Percentiles rank a stretch among this genome's conserved stretches.
phyloP scores from a whole-genome alignment of 2,329 filamentous ascomycete species.

The Sclerotinia spermophila region DNA sequence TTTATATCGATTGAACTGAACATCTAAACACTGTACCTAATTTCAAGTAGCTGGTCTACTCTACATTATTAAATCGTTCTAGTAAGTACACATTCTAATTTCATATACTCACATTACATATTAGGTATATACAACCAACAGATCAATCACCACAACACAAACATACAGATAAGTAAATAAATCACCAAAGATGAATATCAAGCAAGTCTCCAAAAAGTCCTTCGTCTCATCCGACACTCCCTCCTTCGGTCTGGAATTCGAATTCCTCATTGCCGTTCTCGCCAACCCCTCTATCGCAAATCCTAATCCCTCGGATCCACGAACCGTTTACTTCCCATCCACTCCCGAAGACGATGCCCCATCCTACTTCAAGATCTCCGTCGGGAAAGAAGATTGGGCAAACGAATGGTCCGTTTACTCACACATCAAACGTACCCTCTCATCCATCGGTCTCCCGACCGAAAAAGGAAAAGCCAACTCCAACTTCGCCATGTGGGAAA shows the following conservation, averaged over 20 bases:
- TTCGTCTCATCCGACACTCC: neutral
- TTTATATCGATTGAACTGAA: neutral
- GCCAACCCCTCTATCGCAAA: neutral
- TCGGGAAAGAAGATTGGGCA: neutral
- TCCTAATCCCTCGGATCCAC: neutral
- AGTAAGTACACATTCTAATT: neutral
- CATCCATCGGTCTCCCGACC: constrained; percentile 12
- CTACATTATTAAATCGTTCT: neutral
- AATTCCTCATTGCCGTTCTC: constrained; percentile 23
- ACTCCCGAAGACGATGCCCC: neutral
- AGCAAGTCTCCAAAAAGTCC: neutral
- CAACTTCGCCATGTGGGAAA: constrained; percentile 19
- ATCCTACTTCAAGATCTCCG: neutral
- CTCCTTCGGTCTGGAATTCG: constrained; percentile 33
- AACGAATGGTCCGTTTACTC: constrained; percentile 3
- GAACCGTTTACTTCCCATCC: neutral
- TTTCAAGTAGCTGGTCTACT: neutral
- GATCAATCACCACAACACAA: neutral
- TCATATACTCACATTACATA: neutral
- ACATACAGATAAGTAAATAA: neutral
- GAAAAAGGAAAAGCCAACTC: neutral
- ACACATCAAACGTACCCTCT: constrained; percentile 13
- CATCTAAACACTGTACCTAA: too few species aligned
- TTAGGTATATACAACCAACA: neutral
- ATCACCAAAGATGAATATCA: neutral